Percentiles rank a stretch among this genome's conserved stretches.
Conservation (phyloP, 208 protist genomes). For the Trypanosoma platydactyli region DNA sequence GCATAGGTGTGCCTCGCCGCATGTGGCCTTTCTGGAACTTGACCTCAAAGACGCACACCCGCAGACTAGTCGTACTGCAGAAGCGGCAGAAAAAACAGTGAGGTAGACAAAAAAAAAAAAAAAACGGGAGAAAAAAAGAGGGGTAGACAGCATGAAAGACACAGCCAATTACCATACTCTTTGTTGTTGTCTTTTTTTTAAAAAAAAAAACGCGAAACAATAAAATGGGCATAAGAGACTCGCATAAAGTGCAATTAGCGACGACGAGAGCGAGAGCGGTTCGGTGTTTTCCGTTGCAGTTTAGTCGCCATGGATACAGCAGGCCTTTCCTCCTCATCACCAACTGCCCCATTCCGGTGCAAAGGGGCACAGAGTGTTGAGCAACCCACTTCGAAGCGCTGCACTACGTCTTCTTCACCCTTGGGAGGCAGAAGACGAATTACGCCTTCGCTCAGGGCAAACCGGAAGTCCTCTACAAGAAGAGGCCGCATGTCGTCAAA, state of each 20-base stretch:
- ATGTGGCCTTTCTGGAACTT: background rate
- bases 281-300: background rate
- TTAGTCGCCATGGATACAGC: background rate
- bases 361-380: background rate
- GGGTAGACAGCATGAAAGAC: background rate
- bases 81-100: conserved; percentile 2
- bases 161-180: background rate
- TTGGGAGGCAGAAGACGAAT: background rate
- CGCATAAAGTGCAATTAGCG: background rate
- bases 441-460: conserved; percentile 7
- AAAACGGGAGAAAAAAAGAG: conserved; percentile 5
- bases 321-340: background rate
- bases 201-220: background rate
- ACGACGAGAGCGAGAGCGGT: conserved; percentile 1
- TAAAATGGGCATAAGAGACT: background rate
- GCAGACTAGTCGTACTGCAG: conserved; percentile 1
- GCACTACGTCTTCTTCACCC: background rate
- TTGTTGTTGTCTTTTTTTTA: too few species aligned
- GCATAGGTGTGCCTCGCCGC: background rate
- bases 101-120: conserved; percentile 1
- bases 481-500: conserved; percentile 17
- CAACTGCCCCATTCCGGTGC: background rate
- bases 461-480: conserved; percentile 18
- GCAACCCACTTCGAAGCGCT: background rate
- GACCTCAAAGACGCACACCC: too few species aligned